phyloP scores from a whole-genome alignment of 305 asterid species.

The Rubia tinctorum region DNA sequence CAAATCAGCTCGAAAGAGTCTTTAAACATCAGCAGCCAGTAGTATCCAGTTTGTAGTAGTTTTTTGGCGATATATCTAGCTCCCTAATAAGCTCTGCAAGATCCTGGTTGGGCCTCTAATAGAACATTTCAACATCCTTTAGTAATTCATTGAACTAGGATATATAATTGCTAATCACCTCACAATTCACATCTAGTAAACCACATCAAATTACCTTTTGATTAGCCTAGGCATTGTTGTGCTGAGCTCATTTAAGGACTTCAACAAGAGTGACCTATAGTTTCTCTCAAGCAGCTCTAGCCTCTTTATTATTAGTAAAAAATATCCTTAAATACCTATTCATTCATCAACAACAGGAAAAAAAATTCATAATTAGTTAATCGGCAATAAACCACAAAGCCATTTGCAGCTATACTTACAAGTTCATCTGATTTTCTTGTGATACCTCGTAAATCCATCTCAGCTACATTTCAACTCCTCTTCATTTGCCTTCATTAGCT shows the following conservation, averaged over 20 bases:
- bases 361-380: slow-evolving; percentile 9
- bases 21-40: no score
- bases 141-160: neutral
- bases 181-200: neutral
- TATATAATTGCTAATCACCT: no score
- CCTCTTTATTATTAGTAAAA: slow-evolving; percentile 62
- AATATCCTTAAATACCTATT: slow-evolving; percentile 76
- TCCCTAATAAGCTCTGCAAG: no score
- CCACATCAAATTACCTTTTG: slow-evolving; percentile 49
- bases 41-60: no score
- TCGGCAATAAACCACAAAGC: neutral
- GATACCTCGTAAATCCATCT: slow-evolving; percentile 57
- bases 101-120: no score
- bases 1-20: no score
- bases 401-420: slow-evolving; percentile 34
- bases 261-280: slow-evolving; percentile 64
- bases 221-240: slow-evolving; percentile 49
- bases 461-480: no score
- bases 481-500: no score
- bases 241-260: slow-evolving; percentile 70
- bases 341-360: slow-evolving; percentile 15
- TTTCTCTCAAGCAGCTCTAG: slow-evolving; percentile 62
- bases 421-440: slow-evolving; percentile 60
- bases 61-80: no score
- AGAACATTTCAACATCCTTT: slow-evolving; percentile 1